phyloP scores from a whole-genome alignment of 768 basidiomycete species.

The Lentinula raphanica region DNA sequence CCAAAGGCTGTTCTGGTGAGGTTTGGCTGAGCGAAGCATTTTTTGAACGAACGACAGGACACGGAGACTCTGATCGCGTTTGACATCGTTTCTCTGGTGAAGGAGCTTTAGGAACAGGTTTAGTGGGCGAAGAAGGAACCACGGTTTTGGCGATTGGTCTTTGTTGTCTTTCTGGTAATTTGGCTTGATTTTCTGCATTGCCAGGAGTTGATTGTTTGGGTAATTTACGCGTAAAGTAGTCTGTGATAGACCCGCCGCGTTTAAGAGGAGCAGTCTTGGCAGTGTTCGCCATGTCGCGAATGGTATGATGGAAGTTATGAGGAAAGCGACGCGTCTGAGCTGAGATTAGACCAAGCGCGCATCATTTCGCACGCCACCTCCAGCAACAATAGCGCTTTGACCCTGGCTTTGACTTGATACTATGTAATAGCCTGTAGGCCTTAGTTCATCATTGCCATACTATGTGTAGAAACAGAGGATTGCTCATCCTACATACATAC shows the following conservation, averaged over 20 bases:
- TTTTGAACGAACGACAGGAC: background rate
- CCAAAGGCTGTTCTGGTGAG: slow-evolving; percentile 7
- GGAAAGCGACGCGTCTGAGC: slow-evolving; percentile 5
- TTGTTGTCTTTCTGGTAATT: background rate
- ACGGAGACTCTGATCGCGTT: background rate
- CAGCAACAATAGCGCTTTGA: no score
- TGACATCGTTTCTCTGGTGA: slow-evolving; percentile 8
- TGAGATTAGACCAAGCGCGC: background rate
- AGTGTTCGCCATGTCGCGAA: slow-evolving; percentile 16
- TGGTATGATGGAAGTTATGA: background rate
- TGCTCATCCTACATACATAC: background rate
- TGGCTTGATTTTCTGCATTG: slow-evolving; percentile 8
- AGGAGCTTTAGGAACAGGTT: slow-evolving; percentile 6
- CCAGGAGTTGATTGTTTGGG: slow-evolving; percentile 18
- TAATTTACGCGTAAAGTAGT: slow-evolving; percentile 38
- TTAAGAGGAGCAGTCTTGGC: slow-evolving; percentile 21
- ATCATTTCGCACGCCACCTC: background rate
- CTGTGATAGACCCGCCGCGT: slow-evolving; percentile 32
- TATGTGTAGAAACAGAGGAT: background rate
- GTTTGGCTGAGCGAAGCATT: background rate
- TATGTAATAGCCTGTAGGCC: no score
- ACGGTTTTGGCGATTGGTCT: background rate
- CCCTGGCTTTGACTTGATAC: no score
- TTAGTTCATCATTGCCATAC: no score
- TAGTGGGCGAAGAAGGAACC: slow-evolving; percentile 6